Percentiles rank a stretch among this genome's conserved stretches.
Evolutionary conservation across 495 filamentous ascomycete genomes (phyloP).

Genomic region (Penicillium cosmopolitanum): DNA sequence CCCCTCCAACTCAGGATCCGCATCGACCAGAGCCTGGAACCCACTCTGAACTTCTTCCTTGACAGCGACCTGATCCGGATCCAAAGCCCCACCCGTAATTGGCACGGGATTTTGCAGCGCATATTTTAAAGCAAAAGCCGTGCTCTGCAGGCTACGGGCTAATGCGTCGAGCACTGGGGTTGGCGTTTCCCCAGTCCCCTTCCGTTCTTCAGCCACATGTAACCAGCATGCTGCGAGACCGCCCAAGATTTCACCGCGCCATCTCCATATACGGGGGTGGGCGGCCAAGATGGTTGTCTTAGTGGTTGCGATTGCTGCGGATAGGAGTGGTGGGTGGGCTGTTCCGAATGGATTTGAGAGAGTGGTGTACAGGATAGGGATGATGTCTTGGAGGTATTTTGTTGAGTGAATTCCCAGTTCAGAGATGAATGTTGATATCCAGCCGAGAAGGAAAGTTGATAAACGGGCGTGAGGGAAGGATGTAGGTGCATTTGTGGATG

Average conservation of each 20-base stretch:
- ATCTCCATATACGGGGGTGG: slow-evolving; percentile 72
- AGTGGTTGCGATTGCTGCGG: slow-evolving; percentile 55
- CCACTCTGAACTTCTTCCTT: slow-evolving; percentile 36
- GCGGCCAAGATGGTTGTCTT: slow-evolving; percentile 64
- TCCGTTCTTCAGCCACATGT: slow-evolving; percentile 52
- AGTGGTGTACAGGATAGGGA: slow-evolving; percentile 68
- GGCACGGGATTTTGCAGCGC: slow-evolving; percentile 35
- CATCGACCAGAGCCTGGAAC: slow-evolving; percentile 39
- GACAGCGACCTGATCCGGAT: slow-evolving; percentile 25
- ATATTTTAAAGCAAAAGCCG: slow-evolving; percentile 41
- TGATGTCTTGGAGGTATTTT: slow-evolving; percentile 73
- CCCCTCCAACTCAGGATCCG: slow-evolving; percentile 37
- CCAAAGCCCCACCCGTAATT: slow-evolving; percentile 9
- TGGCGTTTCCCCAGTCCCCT: slow-evolving; percentile 14
- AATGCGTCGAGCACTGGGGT: slow-evolving; percentile 31
- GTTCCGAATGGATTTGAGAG: slow-evolving; percentile 72
- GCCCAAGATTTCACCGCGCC: slow-evolving; percentile 71
- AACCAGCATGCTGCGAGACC: slow-evolving; percentile 70
- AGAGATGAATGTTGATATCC: slow-evolving; percentile 54
- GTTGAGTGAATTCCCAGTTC: slow-evolving; percentile 70
- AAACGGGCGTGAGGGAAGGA: slow-evolving; percentile 47
- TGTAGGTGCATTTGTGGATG: slow-evolving; percentile 51
- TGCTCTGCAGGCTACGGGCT: slow-evolving; percentile 50
- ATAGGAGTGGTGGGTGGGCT: slow-evolving; percentile 57
- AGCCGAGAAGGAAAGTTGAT: slow-evolving; percentile 59